Evolutionary conservation across 164 flowering plant genomes (phyloP).

Genomic region (Sedum album): DNA sequence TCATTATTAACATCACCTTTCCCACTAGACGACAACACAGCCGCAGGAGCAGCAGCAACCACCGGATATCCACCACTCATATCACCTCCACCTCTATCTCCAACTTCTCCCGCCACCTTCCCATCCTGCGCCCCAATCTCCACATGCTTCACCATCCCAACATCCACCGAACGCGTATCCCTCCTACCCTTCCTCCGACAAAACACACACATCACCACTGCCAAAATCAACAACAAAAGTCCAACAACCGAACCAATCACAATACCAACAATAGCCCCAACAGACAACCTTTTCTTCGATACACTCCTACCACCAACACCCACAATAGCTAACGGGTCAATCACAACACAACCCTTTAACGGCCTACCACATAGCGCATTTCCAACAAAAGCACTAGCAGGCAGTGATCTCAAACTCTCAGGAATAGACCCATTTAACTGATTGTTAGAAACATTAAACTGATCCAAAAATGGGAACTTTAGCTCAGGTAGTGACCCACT

Average conservation of each 20-base stretch:
- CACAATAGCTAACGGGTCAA: background rate
- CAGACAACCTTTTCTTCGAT: constrained; percentile 30
- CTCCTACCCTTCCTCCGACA: constrained; percentile 31
- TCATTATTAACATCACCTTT: background rate
- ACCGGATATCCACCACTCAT: constrained; percentile 12
- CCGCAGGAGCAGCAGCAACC: constrained; percentile 12
- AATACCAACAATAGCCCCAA: constrained; percentile 83
- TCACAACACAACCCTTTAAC: background rate
- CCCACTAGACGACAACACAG: background rate
- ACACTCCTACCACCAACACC: background rate
- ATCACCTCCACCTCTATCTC: too few species aligned
- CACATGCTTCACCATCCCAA: constrained; percentile 19
- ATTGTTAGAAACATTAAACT: background rate
- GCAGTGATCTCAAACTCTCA: background rate
- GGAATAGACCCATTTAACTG: background rate
- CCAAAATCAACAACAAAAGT: constrained; percentile 29
- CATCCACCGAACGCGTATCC: constrained; percentile 15
- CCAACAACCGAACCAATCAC: constrained; percentile 50
- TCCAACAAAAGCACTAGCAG: background rate
- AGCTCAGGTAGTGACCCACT: background rate
- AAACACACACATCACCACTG: constrained; percentile 31
- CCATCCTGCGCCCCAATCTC: constrained; percentile 20
- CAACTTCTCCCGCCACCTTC: constrained; percentile 11
- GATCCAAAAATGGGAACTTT: background rate
- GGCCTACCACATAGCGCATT: constrained; percentile 4